Conservation (phyloP, 345 rosid species). For the Rhizophora apiculata region DNA sequence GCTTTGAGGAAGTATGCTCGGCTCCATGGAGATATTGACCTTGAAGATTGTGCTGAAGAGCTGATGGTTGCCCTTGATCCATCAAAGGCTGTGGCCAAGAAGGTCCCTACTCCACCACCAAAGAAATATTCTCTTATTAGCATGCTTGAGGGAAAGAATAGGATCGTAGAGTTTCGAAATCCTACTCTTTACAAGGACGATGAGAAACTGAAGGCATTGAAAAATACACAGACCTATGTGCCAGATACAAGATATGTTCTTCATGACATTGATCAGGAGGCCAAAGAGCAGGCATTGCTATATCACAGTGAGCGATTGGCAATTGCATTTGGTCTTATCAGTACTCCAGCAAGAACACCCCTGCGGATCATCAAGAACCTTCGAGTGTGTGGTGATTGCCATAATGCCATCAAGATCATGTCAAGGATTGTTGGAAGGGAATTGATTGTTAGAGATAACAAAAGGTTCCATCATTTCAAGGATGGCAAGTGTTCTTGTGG, state of each 20-base stretch:
- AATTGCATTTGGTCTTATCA: slow-evolving; percentile 74
- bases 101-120: slow-evolving; percentile 53
- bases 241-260: slow-evolving; percentile 70
- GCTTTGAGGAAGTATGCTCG: slow-evolving; percentile 50
- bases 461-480: slow-evolving; percentile 72
- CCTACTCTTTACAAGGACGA: slow-evolving; percentile 65
- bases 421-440: slow-evolving; percentile 69
- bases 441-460: slow-evolving; percentile 72
- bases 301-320: slow-evolving; percentile 81
- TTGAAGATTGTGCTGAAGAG: slow-evolving; percentile 63
- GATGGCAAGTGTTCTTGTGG: slow-evolving; percentile 52
- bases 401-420: slow-evolving; percentile 84
- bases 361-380: slow-evolving; percentile 76
- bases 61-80: slow-evolving; percentile 60
- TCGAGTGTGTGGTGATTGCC: slow-evolving; percentile 73
- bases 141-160: slow-evolving; percentile 69
- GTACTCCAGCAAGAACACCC: slow-evolving; percentile 63
- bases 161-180: slow-evolving; percentile 55
- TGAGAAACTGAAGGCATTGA: slow-evolving; percentile 49
- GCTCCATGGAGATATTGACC: slow-evolving; percentile 61
- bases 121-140: slow-evolving; percentile 46
- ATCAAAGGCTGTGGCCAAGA: slow-evolving; percentile 42
- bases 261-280: slow-evolving; percentile 82
- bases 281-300: slow-evolving; percentile 72
- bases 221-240: slow-evolving; percentile 44